Evolutionary conservation across 2,329 filamentous ascomycete genomes (phyloP), one percentile per base, ranked within the genome.

Genomic region (Paracorniculantispora psalliotae): DNA sequence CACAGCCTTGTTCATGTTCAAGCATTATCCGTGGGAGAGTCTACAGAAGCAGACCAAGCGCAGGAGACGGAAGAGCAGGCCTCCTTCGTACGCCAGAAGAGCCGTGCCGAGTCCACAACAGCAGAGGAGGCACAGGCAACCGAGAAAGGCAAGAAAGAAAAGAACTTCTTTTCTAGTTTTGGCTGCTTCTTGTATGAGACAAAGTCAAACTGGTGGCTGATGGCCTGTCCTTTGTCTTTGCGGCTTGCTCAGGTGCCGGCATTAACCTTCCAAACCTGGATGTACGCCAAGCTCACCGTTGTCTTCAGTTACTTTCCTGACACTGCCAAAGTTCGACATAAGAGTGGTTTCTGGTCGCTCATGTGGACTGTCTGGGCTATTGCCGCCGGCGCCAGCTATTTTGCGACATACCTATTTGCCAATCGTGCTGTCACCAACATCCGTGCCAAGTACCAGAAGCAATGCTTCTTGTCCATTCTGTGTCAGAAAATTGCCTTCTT

Each of bases 1-100:
- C 81, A 81, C 43, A 81, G 80, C 2, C 80, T 92, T 5, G 89
- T 92, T 1, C 75, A 82, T 60, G 85, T 84, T 4, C 85, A 88
- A 63, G 76, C 81, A 47, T 74, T 87, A 21, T 80, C 79, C 0
- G 73, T 85, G 2, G 80, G 80, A 21, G 78, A 79, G 8, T 70
- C 77, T 0, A 67, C 68, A 2, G 77, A 77, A 37, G 71, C 71
- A 2, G 50, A 46, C 13, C 58, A 67, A 15, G 68, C 21, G 61
- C 69, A 23, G 71, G 73, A 73, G 21, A 73, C 75, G 17, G 75
- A 80, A 44, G 74, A 78, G 10, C 71, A 68, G 6, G 67, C 73
- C 3, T 65, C 72, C 3, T 67, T 83, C 10, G 68, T 67, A 15
- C 75, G 75, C 10, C 73, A 79, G 61, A 82, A 79, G 70, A 82